Evolutionary conservation across 2,329 filamentous ascomycete species (phyloP), one percentile per base, ranked within the genome.

Genomic region (Taxawa tesnikishii): DNA sequence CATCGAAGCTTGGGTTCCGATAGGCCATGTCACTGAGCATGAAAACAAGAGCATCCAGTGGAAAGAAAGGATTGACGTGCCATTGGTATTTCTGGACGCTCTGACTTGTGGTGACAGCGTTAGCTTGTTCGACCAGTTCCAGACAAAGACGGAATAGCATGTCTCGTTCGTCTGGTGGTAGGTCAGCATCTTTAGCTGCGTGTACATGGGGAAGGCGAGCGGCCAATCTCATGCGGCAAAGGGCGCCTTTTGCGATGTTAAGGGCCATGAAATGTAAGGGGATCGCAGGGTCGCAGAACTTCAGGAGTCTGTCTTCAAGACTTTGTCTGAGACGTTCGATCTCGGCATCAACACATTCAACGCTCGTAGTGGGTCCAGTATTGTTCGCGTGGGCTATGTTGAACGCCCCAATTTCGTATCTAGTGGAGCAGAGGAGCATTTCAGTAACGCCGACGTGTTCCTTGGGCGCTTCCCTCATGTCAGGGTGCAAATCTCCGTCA

Each of bases 401-500:
- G 28, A 62, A 59, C 10, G 53, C 50, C 2, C 57, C 60, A 4
- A 65, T 47, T 21, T 60, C 53, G 16, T 54, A 54, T 18, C 64
- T 51, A 3, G 61, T 55, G 5, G 58, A 46, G 37, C 57, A 60
- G 45, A 62, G 62, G 38, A 63, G 62, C 29, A 54, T 57, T 6
- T 78, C 73, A 0, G 72, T 75, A 0, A 67, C 48, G 1, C 68
- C 70, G 6, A 60, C 49, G 5, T 64, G 62, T 24, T 67, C 58
- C 1, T 51, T 39, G 0, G 70, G 71, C 2, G 59, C 49, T 3
- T 62, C 49, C 3, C 51, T 60, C 41, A 63, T 68, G 0, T 68
- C 63, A 0, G 48, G 50, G 33, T 44, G 45, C 7, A 56, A 46
- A 26, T 58, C 50, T 21, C 38, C 38, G 26, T 56, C 54, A 24